phyloP scores from a whole-genome alignment of 805 yeast genomes.

The Kluyveromyces wickerhamii region DNA sequence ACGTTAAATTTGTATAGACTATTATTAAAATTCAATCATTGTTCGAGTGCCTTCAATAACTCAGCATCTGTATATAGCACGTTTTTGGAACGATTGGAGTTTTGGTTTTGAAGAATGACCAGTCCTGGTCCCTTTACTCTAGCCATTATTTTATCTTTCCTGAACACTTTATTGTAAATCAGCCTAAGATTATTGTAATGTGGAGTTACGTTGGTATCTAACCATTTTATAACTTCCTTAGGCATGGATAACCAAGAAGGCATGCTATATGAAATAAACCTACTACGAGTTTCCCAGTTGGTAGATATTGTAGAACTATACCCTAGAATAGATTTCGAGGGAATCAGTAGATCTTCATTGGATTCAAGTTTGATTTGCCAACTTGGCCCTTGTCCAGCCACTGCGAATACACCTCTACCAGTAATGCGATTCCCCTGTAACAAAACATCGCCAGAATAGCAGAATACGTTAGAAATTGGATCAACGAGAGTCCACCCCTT shows the following conservation, averaged over 20 bases:
- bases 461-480: slow-evolving; percentile 14
- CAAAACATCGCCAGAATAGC: slow-evolving; percentile 21
- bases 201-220: slow-evolving; percentile 5
- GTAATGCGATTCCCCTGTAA: slow-evolving; percentile 12
- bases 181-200: slow-evolving; percentile 11
- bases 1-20: too few relatives aligned
- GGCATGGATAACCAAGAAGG: slow-evolving; percentile 8
- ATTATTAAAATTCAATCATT: not conserved
- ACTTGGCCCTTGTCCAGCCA: slow-evolving; percentile 27
- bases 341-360: slow-evolving; percentile 21
- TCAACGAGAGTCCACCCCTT: slow-evolving; percentile 18
- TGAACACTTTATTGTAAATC: slow-evolving; percentile 10
- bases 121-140: slow-evolving; percentile 28
- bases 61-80: slow-evolving; percentile 9
- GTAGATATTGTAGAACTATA: slow-evolving; percentile 8
- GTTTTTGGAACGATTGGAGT: slow-evolving; percentile 1
- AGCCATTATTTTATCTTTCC: slow-evolving; percentile 16
- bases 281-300: slow-evolving; percentile 7
- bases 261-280: slow-evolving; percentile 6
- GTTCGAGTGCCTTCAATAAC: slow-evolving; percentile 6
- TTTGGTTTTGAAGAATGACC: slow-evolving; percentile 18
- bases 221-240: slow-evolving; percentile 4
- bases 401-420: slow-evolving; percentile 25
- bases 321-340: slow-evolving; percentile 17
- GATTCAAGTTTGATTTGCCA: slow-evolving; percentile 18